Percentiles rank a stretch among this genome's conserved stretches.
Conservation (phyloP, 441 rosid genomes). For the Pelargonium exstipulatum region DNA sequence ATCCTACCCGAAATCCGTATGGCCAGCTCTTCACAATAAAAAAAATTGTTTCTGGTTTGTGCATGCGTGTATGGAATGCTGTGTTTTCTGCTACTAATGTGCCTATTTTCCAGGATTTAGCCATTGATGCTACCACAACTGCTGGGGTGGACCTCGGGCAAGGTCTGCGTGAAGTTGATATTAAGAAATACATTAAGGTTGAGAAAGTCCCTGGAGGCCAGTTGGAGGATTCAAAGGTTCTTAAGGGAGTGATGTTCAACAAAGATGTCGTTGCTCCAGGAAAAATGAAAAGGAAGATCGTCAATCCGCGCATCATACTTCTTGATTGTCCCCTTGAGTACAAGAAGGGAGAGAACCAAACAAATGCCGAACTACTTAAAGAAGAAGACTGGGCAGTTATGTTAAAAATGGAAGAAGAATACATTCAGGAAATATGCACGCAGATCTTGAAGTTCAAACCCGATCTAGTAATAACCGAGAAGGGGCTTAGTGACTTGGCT, state of each 20-base stretch:
- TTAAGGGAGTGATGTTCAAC: constrained; percentile 25
- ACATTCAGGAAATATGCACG: constrained; percentile 18
- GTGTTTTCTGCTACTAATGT: not conserved
- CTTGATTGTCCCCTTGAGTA: constrained; percentile 28
- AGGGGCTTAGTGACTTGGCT: constrained; percentile 27
- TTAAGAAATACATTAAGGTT: constrained; percentile 22
- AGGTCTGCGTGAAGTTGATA: constrained; percentile 27
- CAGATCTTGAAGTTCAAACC: constrained; percentile 26
- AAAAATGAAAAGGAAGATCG: constrained; percentile 27
- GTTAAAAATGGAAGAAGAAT: constrained; percentile 27
- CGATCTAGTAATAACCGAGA: constrained; percentile 25
- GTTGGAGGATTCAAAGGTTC: constrained; percentile 25
- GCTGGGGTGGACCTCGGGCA: constrained; percentile 28
- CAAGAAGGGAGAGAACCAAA: constrained; percentile 28
- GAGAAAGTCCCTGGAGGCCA: constrained; percentile 27
- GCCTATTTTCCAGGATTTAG: constrained; percentile 20
- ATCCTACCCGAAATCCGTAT: too few relatives aligned
- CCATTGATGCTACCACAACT: constrained; percentile 22
- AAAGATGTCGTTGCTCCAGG: constrained; percentile 28
- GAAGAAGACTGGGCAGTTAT: constrained; percentile 26
- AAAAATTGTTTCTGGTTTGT: not conserved
- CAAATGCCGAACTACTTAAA: constrained; percentile 23
- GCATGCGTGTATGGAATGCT: not conserved
- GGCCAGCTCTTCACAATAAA: not conserved
- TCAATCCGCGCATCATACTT: constrained; percentile 24